Evolutionary conservation across 1,139 yeast genomes (phyloP).

Genomic region (Zygoascus sp.): DNA sequence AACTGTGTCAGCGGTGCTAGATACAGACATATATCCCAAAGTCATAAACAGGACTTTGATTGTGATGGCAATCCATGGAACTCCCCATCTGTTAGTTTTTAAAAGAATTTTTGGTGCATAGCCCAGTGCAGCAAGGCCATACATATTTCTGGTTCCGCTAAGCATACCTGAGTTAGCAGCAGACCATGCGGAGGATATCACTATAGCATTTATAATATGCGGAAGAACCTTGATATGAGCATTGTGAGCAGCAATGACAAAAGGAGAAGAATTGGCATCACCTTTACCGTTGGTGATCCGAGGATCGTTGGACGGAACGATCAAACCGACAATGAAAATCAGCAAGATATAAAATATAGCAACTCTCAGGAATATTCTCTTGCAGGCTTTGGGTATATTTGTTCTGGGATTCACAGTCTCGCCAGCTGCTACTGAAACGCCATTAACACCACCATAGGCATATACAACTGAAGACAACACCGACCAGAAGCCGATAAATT

Average conservation of each 20-base stretch:
- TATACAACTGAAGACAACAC: constrained; percentile 54
- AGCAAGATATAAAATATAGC: constrained; percentile 66
- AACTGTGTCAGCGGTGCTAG: constrained; percentile 50
- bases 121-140: constrained; percentile 50
- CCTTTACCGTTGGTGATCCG: constrained; percentile 31
- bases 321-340: constrained; percentile 65
- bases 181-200: constrained; percentile 58
- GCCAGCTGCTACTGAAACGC: constrained; percentile 77
- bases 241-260: constrained; percentile 57
- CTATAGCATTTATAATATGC: constrained; percentile 62
- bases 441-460: constrained; percentile 53
- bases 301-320: constrained; percentile 68
- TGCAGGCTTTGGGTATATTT: constrained; percentile 72
- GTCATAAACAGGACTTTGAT: constrained; percentile 36
- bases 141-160: constrained; percentile 50
- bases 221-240: constrained; percentile 61
- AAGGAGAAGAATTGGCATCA: constrained; percentile 56
- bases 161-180: constrained; percentile 66
- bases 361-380: constrained; percentile 68
- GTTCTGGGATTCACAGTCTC: constrained; percentile 73
- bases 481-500: constrained; percentile 32
- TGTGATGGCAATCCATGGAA: constrained; percentile 45
- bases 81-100: constrained; percentile 49
- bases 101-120: constrained; percentile 52
- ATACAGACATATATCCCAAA: constrained; percentile 57